Conservation (phyloP, 202 grass and related monocot species). For the Eragrostis tef region DNA sequence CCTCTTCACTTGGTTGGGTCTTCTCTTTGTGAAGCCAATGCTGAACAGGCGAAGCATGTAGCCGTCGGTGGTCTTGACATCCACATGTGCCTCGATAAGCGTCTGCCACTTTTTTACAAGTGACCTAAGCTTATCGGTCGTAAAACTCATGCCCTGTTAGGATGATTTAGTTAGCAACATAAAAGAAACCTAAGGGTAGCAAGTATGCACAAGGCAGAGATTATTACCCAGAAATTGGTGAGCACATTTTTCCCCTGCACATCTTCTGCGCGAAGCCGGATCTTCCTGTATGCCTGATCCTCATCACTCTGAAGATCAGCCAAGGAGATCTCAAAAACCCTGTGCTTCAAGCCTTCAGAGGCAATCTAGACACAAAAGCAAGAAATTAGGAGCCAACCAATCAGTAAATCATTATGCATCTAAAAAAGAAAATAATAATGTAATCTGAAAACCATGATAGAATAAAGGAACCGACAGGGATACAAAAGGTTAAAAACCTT, state of each 20-base stretch:
- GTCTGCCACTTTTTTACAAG: conserved; percentile 82
- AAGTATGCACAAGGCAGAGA: background rate
- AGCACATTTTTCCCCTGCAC: conserved; percentile 75
- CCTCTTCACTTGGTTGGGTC: conserved; percentile 70
- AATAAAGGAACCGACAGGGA: background rate
- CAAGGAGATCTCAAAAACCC: conserved; percentile 71
- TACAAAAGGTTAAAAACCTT: background rate
- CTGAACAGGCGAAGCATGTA: conserved; percentile 72
- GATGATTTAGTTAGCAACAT: background rate
- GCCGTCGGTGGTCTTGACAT: conserved; percentile 71
- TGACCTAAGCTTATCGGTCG: conserved; percentile 68
- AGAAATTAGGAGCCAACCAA: background rate
- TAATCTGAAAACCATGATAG: background rate
- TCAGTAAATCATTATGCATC: background rate
- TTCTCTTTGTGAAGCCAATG: conserved; percentile 74
- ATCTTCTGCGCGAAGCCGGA: conserved; percentile 73
- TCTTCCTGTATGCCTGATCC: conserved; percentile 73
- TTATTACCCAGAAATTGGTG: conserved; percentile 78
- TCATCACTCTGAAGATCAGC: conserved; percentile 78
- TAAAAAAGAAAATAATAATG: background rate
- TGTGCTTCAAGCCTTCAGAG: conserved; percentile 75
- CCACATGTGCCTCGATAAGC: conserved; percentile 74
- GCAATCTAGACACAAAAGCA: conserved; percentile 53
- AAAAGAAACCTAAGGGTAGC: background rate
- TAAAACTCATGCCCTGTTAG: conserved; percentile 70